Percentiles rank a stretch among this genome's conserved stretches.
Evolutionary conservation across 768 basidiomycete species (phyloP).

Genomic region (Mycena belliarum): DNA sequence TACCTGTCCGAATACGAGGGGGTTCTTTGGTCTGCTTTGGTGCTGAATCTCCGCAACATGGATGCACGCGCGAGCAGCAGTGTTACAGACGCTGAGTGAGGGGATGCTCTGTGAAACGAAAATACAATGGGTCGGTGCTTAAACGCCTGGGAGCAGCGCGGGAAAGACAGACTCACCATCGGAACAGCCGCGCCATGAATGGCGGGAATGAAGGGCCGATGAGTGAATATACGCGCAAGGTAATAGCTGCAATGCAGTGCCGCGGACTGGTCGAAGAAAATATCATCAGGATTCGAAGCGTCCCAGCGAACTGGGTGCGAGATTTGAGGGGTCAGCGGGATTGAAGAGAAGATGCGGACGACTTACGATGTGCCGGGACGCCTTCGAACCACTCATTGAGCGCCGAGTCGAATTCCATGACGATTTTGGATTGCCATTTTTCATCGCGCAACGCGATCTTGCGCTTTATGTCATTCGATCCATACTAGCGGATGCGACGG

Average conservation of each 20-base stretch:
- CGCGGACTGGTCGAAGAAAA: slow-evolving; percentile 32
- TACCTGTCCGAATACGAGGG: slow-evolving; percentile 13
- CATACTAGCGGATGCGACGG: no score
- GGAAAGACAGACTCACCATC: slow-evolving; percentile 17
- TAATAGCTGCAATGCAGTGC: slow-evolving; percentile 49
- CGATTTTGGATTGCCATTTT: slow-evolving; percentile 8
- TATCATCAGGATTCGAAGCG: slow-evolving; percentile 34
- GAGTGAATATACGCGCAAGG: slow-evolving; percentile 53
- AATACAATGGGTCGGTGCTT: no score
- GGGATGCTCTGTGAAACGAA: slow-evolving; percentile 40
- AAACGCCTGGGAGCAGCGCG: no score
- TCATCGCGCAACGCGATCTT: slow-evolving; percentile 1
- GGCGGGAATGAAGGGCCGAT: slow-evolving; percentile 62
- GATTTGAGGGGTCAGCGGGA: no score
- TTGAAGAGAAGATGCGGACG: no score
- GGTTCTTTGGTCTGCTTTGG: slow-evolving; percentile 20
- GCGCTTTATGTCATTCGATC: no score
- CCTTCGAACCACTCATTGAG: slow-evolving; percentile 54
- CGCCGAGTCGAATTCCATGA: slow-evolving; percentile 33
- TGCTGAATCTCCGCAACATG: slow-evolving; percentile 54
- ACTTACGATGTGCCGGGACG: slow-evolving; percentile 46
- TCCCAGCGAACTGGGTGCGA: slow-evolving; percentile 47
- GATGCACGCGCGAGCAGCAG: slow-evolving; percentile 58
- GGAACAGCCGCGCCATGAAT: slow-evolving; percentile 40
- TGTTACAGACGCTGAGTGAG: slow-evolving; percentile 66